Evolutionary conservation across 2,329 filamentous ascomycete genomes (phyloP), one percentile per base, ranked within the genome.

Genomic region (Coniochaeta sp.): DNA sequence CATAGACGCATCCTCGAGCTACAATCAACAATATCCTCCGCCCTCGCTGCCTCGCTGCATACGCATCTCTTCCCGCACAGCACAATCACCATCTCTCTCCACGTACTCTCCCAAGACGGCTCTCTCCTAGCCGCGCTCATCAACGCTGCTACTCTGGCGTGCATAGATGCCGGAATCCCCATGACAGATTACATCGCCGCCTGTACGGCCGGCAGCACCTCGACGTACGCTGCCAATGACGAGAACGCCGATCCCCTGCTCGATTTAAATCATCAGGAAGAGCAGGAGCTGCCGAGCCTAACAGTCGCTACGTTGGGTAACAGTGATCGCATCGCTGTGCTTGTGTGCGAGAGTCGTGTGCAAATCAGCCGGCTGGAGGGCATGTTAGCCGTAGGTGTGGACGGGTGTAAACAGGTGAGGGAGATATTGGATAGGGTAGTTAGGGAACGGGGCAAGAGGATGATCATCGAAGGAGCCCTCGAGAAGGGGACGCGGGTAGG

Each of bases 91-190:
- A 83, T 99, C 60, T 88, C 89, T 26, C 82, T 99, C 1, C 91
- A 96, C 72, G 87, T 99, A 38, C 86, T 99, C 52, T 90, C 89
- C 0, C 88, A 96, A 66, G 95, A 99, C 72, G 95, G 95, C 31
- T 93, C 90, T 0, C 82, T 98, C 2, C 86, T 99, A 22, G 92
- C 93, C 0, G 89, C 92, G 0, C 91, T 93, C 54, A 80, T 98
- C 67, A 99, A 99, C 70, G 95, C 95, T 4, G 85, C 90, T 0
- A 96, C 93, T 0, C 84, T 99, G 14, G 95, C 95, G 0, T 85
- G 98, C 24, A 88, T 98, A 63, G 95, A 99, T 71, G 95, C 95
- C 0, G 95, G 95, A 58, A 89, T 99, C 22, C 95, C 95, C 26
- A 97, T 98, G 93, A 86, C 87, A 2, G 91, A 96, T 71, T 96